Evolutionary conservation across 768 basidiomycete genomes (phyloP).

Genomic region (Calocera cornea): DNA sequence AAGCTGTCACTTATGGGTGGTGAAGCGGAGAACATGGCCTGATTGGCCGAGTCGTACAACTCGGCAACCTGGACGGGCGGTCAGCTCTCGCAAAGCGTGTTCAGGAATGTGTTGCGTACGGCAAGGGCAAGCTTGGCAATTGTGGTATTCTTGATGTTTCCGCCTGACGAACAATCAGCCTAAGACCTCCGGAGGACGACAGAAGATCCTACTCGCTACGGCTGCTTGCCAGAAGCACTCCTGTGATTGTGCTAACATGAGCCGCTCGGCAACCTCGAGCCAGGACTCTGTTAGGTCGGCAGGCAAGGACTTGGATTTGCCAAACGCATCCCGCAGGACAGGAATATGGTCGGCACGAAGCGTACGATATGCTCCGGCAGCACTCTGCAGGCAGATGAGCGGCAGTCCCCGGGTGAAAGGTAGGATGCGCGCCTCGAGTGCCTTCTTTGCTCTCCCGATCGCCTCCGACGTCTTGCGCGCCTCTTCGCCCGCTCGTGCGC

Average conservation of each 20-base stretch:
- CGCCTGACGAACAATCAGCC: neutral
- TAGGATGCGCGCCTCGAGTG: slow-evolving; percentile 6
- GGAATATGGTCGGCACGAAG: slow-evolving; percentile 42
- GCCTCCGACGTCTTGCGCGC: slow-evolving; percentile 69
- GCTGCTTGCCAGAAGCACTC: slow-evolving; percentile 96
- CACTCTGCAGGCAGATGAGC: slow-evolving; percentile 31
- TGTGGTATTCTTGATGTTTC: slow-evolving; percentile 61
- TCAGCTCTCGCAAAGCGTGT: neutral
- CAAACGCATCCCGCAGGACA: slow-evolving; percentile 33
- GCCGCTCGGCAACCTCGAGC: slow-evolving; percentile 47
- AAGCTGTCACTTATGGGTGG: slow-evolving; percentile 20
- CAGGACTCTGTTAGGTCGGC: slow-evolving; percentile 54
- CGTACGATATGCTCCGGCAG: slow-evolving; percentile 60
- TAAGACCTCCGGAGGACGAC: neutral
- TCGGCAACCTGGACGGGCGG: slow-evolving; percentile 37
- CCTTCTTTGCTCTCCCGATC: slow-evolving; percentile 63
- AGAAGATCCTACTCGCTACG: slow-evolving; percentile 44
- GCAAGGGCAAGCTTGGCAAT: slow-evolving; percentile 72
- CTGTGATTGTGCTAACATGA: slow-evolving; percentile 89
- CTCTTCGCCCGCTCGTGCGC: slow-evolving; percentile 14
- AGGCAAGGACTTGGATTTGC: slow-evolving; percentile 40
- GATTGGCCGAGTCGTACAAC: slow-evolving; percentile 43
- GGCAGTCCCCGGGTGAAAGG: neutral
- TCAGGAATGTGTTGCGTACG: slow-evolving; percentile 26
- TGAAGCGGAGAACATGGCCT: slow-evolving; percentile 19